Evolutionary conservation across 208 protist species (phyloP), one percentile per base, ranked within the genome.

Genomic region (Angomonas ambiguus): DNA sequence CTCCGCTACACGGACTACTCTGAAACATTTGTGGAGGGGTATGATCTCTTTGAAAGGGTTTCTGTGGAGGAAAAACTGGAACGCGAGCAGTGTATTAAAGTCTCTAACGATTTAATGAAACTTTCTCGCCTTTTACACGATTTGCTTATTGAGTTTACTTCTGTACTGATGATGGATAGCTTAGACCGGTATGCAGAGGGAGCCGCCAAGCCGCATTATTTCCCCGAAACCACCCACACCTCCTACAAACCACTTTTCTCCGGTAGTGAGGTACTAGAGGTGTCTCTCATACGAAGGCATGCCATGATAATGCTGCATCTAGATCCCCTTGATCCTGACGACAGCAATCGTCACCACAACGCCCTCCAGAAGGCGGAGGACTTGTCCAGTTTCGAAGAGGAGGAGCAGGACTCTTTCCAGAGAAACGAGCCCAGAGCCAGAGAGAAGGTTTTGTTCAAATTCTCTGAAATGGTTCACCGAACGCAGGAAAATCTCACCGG

Each of bases 1-100:
- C 6, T 11, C 5, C n/a, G 27, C 49, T 27, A 58, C 64, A 65
- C 70, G 45, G 67, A 66, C 1, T 94, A 94, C 66, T 76, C 58
- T 1, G 84, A 94, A 69, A 27, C 65, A 16, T 62, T 94, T 20
- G 31, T 73, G 31, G 75, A 76, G 8, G 62, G 70, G 10, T 79
- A 82, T 58, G 57, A 72, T 55, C 67, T 93, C 5, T 61, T 56
- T n/a, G 67, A 91, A 68, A 62, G 70, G 51, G 73, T 94, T n/a
- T 45, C 64, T 13, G 24, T 33, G 2, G 82, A 74, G 11, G 88
- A 94, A 45, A 51, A 62, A 18, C 59, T 75, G 49, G 82, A 92
- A 57, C 82, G 88, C 32, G 68, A 74, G 27, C 61, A 38, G 27
- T 94, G 88, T 62, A 31, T 77, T 2, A 45, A 28, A 10, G 56